Evolutionary conservation across 106 monocot species (phyloP), one percentile per base, ranked within the genome.

Genomic region (Alisma plantagoaquatica): DNA sequence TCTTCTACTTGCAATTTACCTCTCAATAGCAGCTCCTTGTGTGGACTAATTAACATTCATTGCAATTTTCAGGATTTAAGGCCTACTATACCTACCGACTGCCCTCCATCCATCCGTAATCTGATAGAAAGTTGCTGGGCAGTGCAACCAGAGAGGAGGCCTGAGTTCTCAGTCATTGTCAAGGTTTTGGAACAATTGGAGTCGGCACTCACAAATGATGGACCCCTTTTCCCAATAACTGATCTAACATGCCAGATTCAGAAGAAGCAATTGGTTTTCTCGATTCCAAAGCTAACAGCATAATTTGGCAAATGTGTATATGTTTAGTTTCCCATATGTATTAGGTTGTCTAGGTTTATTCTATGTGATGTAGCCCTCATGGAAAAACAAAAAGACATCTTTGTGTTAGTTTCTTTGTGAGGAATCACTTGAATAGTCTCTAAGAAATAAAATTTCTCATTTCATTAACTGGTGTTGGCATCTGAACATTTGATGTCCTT

Each of bases 41-140:
- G 55, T 21, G 3, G 22, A 33, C 14, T 16, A 55, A 20, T 41
- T 57, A 23, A 22, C 11, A 2, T 49, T 26, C 28, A n/a, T n/a
- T n/a, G n/a, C 14, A 7, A 6, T 14, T 3, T 50, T 21, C 74
- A 90, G 90, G 71, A 84, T 43, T 48, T 77, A 62, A 74, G 77
- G 46, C 90, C 90, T 7, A 27, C 21, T 20, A 62, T 83, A 63
- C 84, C 83, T 33, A 31, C 55, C 0, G 58, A 68, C 11, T 80
- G 76, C 42, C 68, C 79, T 3, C 32, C 44, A 4, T 67, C 69
- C 0, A 19, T 90, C 31, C 33, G 77, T 25, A 61, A 64, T 17
- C 41, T 90, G 57, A 80, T 84, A 14, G 83, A 83, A 62, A 69
- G 75, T 56, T 90, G 83, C 27, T 84, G 83, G 80, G 31, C 83